Evolutionary conservation across 257 asterid genomes (phyloP), one percentile per base, ranked within the genome.

Genomic region (Plantago major): DNA sequence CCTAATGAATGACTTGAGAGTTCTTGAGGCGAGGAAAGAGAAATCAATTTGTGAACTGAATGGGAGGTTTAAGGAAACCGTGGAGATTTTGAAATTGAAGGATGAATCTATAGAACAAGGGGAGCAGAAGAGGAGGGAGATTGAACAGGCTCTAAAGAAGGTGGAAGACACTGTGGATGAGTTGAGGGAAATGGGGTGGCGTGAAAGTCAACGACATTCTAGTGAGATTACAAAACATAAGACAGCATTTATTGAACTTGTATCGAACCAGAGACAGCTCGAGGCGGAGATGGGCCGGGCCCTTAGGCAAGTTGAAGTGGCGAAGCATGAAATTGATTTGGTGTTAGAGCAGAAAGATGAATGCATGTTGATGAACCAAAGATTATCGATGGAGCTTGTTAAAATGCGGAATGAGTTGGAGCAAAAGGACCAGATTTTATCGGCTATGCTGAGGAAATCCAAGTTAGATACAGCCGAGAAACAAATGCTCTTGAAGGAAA

Each of bases 271-370:
- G 56, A 64, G 98, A 42, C 98, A 84, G 83, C 86, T 92, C 30
- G 95, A 92, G 74, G 99, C 97, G 0, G 96, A 86, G 75, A 71
- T 89, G 95, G 78, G 87, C 6, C 83, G 99, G 47, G 89, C 92
- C 49, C 62, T 79, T 13, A 82, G 94, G 74, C 96, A 86, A 67
- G 79, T 82, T 51, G 96, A 92, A 58, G 87, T 84, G 33, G 82
- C 84, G 5, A 89, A 76, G 67, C 80, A 82, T 53, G 96, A 91
- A 69, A 76, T 85, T 16, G 89, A 78, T 71, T 67, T 78, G 0
- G 87, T 72, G 0, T 67, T 80, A 67, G 88, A 79, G 60, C 88
- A 86, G 71, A 91, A 91, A 74, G 95, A 88, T 74, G 79, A 85
- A 69, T 68, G 83, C 37, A 73, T 81, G 6, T 60, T 82, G 73